A percentile compares a stretch with the other conserved stretches of the same genome.
These are phyloP conservation scores for Phaseolus coccineus DNA, from an alignment of 331 rosid genomes.

Conservation along the genomic window DNA sequence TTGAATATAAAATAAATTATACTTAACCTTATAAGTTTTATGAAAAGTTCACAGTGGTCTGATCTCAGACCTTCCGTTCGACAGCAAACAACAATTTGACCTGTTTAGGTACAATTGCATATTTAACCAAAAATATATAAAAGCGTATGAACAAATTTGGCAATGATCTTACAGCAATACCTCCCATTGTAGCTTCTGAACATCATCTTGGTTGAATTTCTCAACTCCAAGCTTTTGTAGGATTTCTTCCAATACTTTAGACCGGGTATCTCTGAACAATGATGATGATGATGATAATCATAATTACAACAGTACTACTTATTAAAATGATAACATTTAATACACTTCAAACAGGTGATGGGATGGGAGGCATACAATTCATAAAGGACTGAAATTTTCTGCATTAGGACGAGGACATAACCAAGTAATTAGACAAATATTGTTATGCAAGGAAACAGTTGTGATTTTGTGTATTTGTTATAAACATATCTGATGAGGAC, in stretches of 20 bases:
- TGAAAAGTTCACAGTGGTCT: conserved; percentile 41
- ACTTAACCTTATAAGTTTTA: conserved; percentile 6
- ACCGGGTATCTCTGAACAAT: conserved; percentile 79
- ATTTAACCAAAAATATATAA: neutral
- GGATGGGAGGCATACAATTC: neutral
- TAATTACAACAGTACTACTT: conserved; percentile 18
- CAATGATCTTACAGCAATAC: conserved; percentile 47
- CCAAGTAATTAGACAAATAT: neutral
- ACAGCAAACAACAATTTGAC: conserved; percentile 95
- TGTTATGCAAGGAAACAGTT: neutral
- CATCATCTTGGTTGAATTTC: conserved; percentile 95
- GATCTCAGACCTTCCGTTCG: conserved; percentile 92
- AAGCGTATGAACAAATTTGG: conserved; percentile 5
- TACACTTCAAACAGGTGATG: neutral
- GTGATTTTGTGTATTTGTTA: neutral
- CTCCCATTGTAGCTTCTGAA: conserved; percentile 98
- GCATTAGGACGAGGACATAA: neutral
- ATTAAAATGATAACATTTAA: neutral
- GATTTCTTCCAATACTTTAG: conserved; percentile 91
- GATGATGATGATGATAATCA: conserved; percentile 26
- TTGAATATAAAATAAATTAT: neutral
- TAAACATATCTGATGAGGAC: too few relatives aligned
- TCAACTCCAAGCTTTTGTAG: conserved; percentile 94
- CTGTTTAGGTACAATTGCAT: conserved; percentile 57
- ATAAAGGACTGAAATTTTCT: neutral